Base-by-base conservation (phyloP, 306 rosid species). In the Betula pendula region DNA sequence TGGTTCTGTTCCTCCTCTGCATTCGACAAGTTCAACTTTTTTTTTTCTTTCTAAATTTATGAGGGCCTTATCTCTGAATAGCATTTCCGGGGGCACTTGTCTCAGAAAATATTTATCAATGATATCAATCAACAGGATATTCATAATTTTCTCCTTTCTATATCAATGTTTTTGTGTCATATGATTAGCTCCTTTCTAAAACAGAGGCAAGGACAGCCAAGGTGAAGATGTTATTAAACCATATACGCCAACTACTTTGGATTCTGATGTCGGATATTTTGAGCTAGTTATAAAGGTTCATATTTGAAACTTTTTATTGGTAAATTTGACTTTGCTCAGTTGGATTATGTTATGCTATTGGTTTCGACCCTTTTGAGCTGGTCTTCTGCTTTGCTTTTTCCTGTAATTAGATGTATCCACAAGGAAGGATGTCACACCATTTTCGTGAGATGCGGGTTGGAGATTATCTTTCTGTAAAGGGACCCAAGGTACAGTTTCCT, bases 371-470 rank as follows among this genome's bases (percentile, higher is more conserved):
- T 33, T 73, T 55, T 38, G 29, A 53, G 71, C 33, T 70, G 80
- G 56, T 56, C 47, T 65, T 33, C 44, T 68, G 22, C 51, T 65
- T 65, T 77, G 47, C 27, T 9, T 43, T 52, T 73, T 82, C 70
- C 6, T 60, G 68, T 70, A 70, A 58, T 52, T 73, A 96, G 99
- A 96, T 96, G 99, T 96, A 96, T 85, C 99, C 99, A 19, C 98
- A 92, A 96, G 99, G 99, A 88, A 92, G 98, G 85, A 96, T 96
- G 99, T 96, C 99, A n/a, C 96, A 96, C 72, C 99, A 96, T 84
- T 96, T 96, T 82, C 96, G 97, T 42, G 97, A 96, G 87, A 70
- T 96, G 98, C 90, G 87, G 44, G 96, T 86, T 56, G 99, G 99
- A 73, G 96, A 92, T 82, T 75, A 62, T 71, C 96, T 96, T 78